These are phyloP conservation scores for Dendrocalamus latiflorus DNA, from an alignment of 202 grass and related monocot species.

Conservation along the genomic window DNA sequence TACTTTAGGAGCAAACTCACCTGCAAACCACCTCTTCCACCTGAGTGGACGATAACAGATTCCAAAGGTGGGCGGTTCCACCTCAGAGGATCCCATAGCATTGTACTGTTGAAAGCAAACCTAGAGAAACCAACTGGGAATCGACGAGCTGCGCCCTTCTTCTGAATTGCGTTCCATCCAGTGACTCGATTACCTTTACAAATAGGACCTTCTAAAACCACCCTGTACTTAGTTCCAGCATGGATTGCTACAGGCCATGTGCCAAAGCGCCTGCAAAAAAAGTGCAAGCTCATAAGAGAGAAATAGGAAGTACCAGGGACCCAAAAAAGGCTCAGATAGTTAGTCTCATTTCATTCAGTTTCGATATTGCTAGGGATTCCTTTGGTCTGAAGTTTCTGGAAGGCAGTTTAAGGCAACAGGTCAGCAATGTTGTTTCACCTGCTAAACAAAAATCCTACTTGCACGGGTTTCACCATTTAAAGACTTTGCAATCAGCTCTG, in stretches of 20 bases:
- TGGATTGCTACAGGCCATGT: conserved; percentile 82
- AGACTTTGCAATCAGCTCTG: background rate
- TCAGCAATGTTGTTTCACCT: background rate
- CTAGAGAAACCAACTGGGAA: conserved; percentile 66
- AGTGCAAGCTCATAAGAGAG: background rate
- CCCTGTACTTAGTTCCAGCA: conserved; percentile 47
- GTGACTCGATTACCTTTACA: conserved; percentile 82
- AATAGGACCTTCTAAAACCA: conserved; percentile 72
- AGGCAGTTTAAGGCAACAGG: background rate
- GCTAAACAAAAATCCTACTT: background rate
- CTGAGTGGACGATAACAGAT: conserved; percentile 64
- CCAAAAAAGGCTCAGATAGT: background rate
- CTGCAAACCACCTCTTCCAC: conserved; percentile 62
- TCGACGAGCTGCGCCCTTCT: conserved; percentile 44
- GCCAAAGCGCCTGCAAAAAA: conserved; percentile 61
- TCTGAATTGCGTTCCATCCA: conserved; percentile 65
- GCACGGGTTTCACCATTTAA: background rate
- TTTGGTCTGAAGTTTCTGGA: conserved; percentile 1
- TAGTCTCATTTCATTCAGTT: background rate
- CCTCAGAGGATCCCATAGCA: conserved; percentile 82
- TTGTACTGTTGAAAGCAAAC: conserved; percentile 87
- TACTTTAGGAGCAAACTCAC: conserved; percentile 35
- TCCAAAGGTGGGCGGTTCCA: conserved; percentile 65
- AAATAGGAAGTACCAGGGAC: background rate
- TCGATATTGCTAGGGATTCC: background rate